Evolutionary conservation across 345 rosid species (phyloP), one percentile per base, ranked within the genome.

Genomic region (Eucalyptus shirleyi): DNA sequence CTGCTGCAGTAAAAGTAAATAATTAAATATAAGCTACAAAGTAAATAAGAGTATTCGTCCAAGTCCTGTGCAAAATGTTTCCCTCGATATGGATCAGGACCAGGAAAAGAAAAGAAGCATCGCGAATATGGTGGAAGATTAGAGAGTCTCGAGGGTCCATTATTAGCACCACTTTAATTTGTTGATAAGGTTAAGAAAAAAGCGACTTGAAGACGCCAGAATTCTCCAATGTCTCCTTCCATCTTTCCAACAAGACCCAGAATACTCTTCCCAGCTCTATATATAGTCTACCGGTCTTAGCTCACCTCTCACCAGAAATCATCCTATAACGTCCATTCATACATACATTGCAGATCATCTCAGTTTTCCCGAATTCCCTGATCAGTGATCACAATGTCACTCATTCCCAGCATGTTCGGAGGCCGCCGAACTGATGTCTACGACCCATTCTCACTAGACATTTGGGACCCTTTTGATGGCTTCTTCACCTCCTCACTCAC

Each of bases 361-460:
- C 47, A 42, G 28, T 77, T 77, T 77, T 11, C 47, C 28, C 28
- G 28, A 77, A 42, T 77, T 40, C 30, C 24, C 83, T 21, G 28
- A 21, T 77, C 83, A 40, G 47, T 77, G 83, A 77, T 77, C 65
- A 67, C 89, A 88, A 91, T 90, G 91, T 72, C 91, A 42, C 59
- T 90, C 59, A 86, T 90, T n/a, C 90, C 90, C 4, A 47, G 85
- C 62, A 82, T 90, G 59, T 44, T 90, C 24, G 91, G 90, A 32
- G 88, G 90, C n/a, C 72, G 90, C 50, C 87, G 92, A 85, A 88
- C 89, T 87, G 77, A 90, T 40, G 55, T 91, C 86, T 91, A 50
- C 87, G 92, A 92, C 83, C 93, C 92, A 6, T 89, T 91, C 77
- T 92, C 93, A 37, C 86, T 91, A 49, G 93, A 92, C 56, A 72